Percentiles rank a stretch among this genome's conserved stretches.
Conservation (phyloP, 176 grass and related monocot genomes). For the Bonia amplexicaulis region DNA sequence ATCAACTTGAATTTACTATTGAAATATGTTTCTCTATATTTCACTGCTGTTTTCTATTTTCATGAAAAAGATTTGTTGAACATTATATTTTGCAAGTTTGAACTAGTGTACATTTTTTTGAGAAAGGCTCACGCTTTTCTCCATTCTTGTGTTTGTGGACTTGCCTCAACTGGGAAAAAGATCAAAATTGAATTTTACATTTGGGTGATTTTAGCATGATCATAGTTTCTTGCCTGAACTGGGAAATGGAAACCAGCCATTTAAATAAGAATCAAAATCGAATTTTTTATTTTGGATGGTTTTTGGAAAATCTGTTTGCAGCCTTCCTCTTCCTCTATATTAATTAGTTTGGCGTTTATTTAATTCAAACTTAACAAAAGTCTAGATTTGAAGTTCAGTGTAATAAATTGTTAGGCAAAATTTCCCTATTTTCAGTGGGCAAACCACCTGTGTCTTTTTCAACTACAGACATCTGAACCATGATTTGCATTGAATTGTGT, state of each 20-base stretch:
- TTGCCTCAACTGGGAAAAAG: not conserved
- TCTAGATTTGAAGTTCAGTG: not conserved
- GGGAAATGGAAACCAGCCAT: not conserved
- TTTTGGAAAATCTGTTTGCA: not conserved
- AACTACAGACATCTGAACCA: not conserved
- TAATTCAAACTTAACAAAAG: not conserved
- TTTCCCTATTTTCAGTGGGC: constrained; percentile 12
- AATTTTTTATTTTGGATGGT: not conserved
- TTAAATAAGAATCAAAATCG: not conserved
- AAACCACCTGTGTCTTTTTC: constrained; percentile 7
- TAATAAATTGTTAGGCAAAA: not conserved
- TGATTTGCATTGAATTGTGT: not conserved
- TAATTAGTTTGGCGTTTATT: not conserved
- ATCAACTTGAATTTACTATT: constrained; percentile 25
- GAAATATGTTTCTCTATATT: not conserved
- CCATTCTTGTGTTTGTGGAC: constrained; percentile 20
- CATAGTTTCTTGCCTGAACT: not conserved
- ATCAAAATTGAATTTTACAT: not conserved
- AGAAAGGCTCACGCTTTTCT: not conserved
- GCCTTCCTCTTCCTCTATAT: constrained; percentile 9
- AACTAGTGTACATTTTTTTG: not conserved
- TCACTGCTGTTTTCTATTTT: constrained; percentile 11
- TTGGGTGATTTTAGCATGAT: not conserved
- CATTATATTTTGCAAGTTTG: not conserved
- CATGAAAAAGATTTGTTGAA: not conserved